Conservation (phyloP, 345 rosid genomes). For the Salix udensis region DNA sequence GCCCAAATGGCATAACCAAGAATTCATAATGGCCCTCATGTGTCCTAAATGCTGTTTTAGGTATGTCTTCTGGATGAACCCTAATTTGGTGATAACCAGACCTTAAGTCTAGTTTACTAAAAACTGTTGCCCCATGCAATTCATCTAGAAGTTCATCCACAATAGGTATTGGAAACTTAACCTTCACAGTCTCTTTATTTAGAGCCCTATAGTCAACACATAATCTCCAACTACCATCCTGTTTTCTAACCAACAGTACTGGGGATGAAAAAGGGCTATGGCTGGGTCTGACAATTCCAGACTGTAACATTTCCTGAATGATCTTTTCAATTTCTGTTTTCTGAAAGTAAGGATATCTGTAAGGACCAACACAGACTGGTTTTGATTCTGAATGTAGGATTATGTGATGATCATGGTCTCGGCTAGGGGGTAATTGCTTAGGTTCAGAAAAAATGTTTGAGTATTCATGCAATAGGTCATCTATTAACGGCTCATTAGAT, state of each 20-base stretch:
- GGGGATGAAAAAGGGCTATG: not conserved
- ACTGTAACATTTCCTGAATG: too few species aligned
- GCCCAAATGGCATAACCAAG: not conserved
- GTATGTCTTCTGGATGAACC: not conserved
- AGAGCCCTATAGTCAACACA: not conserved
- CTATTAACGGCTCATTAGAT: too few species aligned
- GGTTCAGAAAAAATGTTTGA: too few species aligned
- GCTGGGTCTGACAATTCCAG: too few species aligned
- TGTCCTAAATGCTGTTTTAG: not conserved
- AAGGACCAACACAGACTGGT: too few species aligned
- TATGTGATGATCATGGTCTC: too few species aligned
- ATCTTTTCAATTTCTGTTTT: too few species aligned
- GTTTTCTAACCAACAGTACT: not conserved
- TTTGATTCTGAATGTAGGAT: too few species aligned
- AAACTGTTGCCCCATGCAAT: too few species aligned
- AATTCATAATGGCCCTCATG: not conserved
- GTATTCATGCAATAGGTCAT: too few species aligned
- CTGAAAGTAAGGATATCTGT: too few species aligned
- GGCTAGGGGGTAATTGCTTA: too few species aligned
- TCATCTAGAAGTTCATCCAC: not conserved
- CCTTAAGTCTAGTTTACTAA: accelerated
- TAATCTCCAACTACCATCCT: not conserved
- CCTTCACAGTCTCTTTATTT: not conserved
- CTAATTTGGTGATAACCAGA: not conserved
- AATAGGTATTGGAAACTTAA: not conserved